A percentile compares a stretch with the other conserved stretches of the same genome.
Conservation (phyloP, 176 grass and related monocot species). For the Hordeum marinum region DNA sequence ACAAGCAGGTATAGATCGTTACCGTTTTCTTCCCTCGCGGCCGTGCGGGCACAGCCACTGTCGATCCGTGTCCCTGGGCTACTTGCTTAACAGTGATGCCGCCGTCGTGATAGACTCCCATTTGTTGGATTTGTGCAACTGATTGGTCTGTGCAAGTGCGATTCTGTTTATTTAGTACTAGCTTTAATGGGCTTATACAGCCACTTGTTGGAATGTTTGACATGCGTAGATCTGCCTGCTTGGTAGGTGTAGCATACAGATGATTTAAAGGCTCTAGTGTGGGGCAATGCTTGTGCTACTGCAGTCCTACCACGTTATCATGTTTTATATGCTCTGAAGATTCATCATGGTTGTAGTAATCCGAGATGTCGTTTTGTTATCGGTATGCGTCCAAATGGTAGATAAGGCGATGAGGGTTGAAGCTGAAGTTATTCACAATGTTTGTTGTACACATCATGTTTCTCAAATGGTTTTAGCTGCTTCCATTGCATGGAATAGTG, state of each 20-base stretch:
- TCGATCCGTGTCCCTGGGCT: no score
- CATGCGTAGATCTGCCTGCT: background rate
- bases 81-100: background rate
- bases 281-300: background rate
- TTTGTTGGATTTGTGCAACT: background rate
- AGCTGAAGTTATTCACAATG: background rate
- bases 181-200: background rate
- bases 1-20: conserved; percentile 56
- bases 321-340: background rate
- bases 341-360: background rate
- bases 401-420: background rate
- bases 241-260: background rate
- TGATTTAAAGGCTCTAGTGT: background rate
- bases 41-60: no score
- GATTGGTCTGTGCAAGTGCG: background rate
- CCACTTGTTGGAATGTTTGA: background rate
- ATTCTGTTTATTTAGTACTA: background rate
- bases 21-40: background rate
- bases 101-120: background rate
- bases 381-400: background rate
- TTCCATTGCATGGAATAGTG: background rate
- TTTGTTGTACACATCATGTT: background rate
- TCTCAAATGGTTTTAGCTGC: background rate
- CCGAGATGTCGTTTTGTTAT: background rate
- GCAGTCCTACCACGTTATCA: background rate